Conservation (phyloP, 1,284 basidiomycete genomes). For the Ustilago trichophora region DNA sequence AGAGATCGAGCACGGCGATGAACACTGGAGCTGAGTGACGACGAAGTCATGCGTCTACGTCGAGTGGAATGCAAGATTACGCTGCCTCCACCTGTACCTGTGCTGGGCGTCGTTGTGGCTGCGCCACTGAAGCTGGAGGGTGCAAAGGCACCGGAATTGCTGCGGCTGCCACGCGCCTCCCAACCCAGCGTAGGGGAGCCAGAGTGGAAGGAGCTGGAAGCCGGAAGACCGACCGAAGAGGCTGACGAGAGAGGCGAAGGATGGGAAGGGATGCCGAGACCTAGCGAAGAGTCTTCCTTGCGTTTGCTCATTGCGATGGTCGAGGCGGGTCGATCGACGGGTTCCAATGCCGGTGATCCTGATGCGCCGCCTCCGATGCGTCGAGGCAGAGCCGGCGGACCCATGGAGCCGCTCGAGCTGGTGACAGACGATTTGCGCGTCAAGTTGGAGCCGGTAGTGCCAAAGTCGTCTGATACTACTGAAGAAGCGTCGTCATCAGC, state of each 20-base stretch:
- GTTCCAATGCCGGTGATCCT: constrained; percentile 26
- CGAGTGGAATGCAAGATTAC: constrained; percentile 28
- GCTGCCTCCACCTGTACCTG: constrained; percentile 27
- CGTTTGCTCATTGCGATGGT: constrained; percentile 42
- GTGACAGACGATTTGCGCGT: constrained; percentile 48
- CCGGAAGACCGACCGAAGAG: constrained; percentile 18
- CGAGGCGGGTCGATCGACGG: constrained; percentile 26
- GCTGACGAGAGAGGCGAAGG: constrained; percentile 38
- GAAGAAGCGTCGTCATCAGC: constrained; percentile 41
- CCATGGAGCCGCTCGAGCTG: constrained; percentile 47
- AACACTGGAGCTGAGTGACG: constrained; percentile 38
- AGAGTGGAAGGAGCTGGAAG: constrained; percentile 34
- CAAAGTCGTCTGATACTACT: constrained; percentile 30
- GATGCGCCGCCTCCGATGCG: constrained; percentile 18
- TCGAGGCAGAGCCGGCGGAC: constrained; percentile 38
- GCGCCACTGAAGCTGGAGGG: constrained; percentile 29
- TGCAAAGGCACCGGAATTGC: constrained; percentile 28
- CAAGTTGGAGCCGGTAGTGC: constrained; percentile 25
- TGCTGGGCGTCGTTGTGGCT: constrained; percentile 24
- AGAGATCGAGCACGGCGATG: constrained; percentile 63
- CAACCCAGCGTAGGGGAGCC: constrained; percentile 31
- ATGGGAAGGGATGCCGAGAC: constrained; percentile 40
- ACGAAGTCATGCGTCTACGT: constrained; percentile 40
- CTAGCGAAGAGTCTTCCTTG: constrained; percentile 37
- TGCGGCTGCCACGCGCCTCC: constrained; percentile 31